Percentiles rank a stretch among this genome's conserved stretches.
Conservation (phyloP, 805 yeast species). For the Teunomyces tritomae region DNA sequence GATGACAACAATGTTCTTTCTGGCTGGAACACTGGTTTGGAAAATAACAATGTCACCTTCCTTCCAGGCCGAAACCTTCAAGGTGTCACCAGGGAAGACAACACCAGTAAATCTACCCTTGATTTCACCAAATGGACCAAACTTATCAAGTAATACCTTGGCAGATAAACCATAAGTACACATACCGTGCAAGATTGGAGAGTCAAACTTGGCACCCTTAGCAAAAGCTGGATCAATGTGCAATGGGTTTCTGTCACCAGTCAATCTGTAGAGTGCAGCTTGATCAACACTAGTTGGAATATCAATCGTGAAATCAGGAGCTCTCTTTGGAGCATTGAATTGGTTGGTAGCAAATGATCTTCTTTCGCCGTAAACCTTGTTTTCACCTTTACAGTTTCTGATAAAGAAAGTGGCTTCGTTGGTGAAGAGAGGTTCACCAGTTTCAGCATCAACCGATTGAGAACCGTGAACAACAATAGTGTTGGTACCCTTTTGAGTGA, state of each 20-base stretch:
- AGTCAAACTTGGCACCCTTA: conserved; percentile 76
- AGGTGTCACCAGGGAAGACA: conserved; percentile 92
- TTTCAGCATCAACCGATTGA: conserved; percentile 61
- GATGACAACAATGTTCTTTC: conserved; percentile 67
- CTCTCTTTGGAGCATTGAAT: conserved; percentile 59
- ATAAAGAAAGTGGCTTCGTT: conserved; percentile 84
- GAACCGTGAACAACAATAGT: conserved; percentile 75
- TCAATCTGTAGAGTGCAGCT: conserved; percentile 86
- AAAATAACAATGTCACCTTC: conserved; percentile 66
- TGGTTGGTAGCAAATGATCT: conserved; percentile 59
- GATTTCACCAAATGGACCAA: conserved; percentile 77
- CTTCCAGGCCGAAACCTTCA: conserved; percentile 83
- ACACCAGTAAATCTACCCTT: conserved; percentile 89
- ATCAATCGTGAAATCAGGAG: conserved; percentile 65
- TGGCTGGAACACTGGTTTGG: conserved; percentile 79
- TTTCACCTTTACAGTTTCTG: conserved; percentile 65
- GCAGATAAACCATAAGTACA: conserved; percentile 82
- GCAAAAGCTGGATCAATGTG: conserved; percentile 94
- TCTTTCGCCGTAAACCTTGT: conserved; percentile 47
- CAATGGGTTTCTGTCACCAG: conserved; percentile 93
- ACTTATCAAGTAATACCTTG: conserved; percentile 73
- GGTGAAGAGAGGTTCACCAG: conserved; percentile 70
- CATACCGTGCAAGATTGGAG: conserved; percentile 91
- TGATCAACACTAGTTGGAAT: conserved; percentile 64
- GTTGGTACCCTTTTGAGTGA: conserved; percentile 82